Evolutionary conservation across 306 rosid species (phyloP).

Genomic region (Pueraria montana): DNA sequence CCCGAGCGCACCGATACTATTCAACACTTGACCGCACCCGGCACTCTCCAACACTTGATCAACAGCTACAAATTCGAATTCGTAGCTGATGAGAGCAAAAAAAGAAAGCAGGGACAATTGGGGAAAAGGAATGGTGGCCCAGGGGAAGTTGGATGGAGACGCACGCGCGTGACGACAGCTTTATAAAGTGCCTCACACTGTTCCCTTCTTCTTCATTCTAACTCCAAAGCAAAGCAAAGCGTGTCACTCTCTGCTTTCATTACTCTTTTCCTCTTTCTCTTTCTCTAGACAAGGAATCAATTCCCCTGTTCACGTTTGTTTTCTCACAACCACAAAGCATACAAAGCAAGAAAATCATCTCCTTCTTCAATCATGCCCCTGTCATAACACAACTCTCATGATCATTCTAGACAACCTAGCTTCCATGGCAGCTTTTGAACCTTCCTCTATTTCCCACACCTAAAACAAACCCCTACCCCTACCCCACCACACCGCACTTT

Average conservation of each 20-base stretch:
- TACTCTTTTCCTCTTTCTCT: constrained; percentile 23
- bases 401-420: constrained; percentile 31
- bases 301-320: constrained; percentile 58
- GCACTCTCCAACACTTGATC: constrained; percentile 36
- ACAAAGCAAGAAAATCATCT: constrained; percentile 36
- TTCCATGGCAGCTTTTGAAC: constrained; percentile 54
- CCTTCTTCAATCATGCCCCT: constrained; percentile 28
- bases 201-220: constrained; percentile 52
- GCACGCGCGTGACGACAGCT: constrained; percentile 69
- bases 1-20: background rate
- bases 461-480: background rate
- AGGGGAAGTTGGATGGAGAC: constrained; percentile 31
- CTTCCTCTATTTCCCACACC: constrained; percentile 9
- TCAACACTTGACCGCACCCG: constrained; percentile 24
- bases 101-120: background rate
- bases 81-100: background rate
- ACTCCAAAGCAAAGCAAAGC: constrained; percentile 63
- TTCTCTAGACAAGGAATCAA: constrained; percentile 55
- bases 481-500: background rate
- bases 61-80: constrained; percentile 68
- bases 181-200: constrained; percentile 58
- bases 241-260: constrained; percentile 71
- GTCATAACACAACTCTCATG: constrained; percentile 1
- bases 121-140: background rate
- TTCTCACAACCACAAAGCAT: constrained; percentile 39